phyloP scores from a whole-genome alignment of 202 grass and related monocot species.

The Musa balbisiana region DNA sequence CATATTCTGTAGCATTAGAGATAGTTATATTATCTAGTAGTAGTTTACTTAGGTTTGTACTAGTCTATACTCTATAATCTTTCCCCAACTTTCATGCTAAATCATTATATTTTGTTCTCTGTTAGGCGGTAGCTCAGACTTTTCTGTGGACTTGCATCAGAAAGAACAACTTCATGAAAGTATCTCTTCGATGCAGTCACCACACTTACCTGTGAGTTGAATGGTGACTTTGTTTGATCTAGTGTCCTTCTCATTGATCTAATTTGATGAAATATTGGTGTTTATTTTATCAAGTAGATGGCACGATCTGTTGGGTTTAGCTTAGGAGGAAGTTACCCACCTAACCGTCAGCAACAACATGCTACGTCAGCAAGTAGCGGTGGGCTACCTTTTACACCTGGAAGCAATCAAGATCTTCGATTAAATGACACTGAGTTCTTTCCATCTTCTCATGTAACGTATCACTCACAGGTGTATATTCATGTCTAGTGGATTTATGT shows the following conservation, averaged over 20 bases:
- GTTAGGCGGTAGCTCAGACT: slow-evolving; percentile 70
- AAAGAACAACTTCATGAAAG: slow-evolving; percentile 96
- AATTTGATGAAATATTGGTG: background rate
- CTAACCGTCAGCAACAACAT: slow-evolving; percentile 81
- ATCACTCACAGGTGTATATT: slow-evolving; percentile 39
- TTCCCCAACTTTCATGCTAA: background rate
- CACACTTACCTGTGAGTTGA: slow-evolving; percentile 68
- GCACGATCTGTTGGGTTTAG: slow-evolving; percentile 83
- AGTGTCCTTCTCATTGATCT: background rate
- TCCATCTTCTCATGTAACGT: slow-evolving; percentile 34
- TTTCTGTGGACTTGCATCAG: slow-evolving; percentile 89
- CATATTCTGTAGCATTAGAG: background rate
- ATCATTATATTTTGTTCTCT: background rate
- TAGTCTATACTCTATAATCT: background rate
- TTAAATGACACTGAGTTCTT: slow-evolving; percentile 43
- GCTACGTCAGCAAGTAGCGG: slow-evolving; percentile 55
- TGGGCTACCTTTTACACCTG: slow-evolving; percentile 30
- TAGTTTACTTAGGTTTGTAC: background rate
- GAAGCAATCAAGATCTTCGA: slow-evolving; percentile 34
- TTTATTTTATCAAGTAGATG: slow-evolving; percentile 38
- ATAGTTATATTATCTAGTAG: background rate
- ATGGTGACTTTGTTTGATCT: background rate
- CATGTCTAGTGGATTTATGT: background rate
- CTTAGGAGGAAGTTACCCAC: slow-evolving; percentile 54
- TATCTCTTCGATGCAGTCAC: slow-evolving; percentile 73